A percentile compares a stretch with the other conserved stretches of the same genome.
Evolutionary conservation across 495 filamentous ascomycete genomes (phyloP).

Genomic region (Wilcoxina mikolae): DNA sequence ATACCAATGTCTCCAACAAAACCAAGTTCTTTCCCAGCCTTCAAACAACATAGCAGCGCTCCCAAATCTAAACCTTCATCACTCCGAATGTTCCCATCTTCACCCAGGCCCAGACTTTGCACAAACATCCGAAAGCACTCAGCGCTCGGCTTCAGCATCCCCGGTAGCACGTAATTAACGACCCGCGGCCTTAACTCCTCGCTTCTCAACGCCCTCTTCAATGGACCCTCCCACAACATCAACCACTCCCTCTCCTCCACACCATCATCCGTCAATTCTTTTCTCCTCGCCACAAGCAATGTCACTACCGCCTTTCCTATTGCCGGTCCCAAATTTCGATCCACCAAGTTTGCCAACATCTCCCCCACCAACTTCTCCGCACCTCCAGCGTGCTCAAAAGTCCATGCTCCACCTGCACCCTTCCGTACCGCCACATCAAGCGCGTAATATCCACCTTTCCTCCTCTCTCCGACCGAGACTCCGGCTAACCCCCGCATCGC

Average conservation of each 20-base stretch:
- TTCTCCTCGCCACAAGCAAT: conserved; percentile 8
- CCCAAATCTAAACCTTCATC: conserved; percentile 38
- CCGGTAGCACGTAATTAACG: conserved; percentile 57
- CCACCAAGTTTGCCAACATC: conserved; percentile 10
- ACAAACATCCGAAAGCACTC: conserved; percentile 44
- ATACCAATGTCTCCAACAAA: conserved; percentile 58
- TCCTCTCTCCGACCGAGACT: background rate
- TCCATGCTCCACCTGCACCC: conserved; percentile 4
- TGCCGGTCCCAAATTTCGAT: conserved; percentile 19
- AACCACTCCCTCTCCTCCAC: conserved; percentile 8
- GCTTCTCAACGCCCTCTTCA: conserved; percentile 9
- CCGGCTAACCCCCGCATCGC: background rate
- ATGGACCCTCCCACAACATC: conserved; percentile 10
- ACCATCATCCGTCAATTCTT: conserved; percentile 8
- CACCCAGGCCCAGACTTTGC: conserved; percentile 31
- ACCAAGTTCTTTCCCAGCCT: conserved; percentile 64
- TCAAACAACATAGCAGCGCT: conserved; percentile 51
- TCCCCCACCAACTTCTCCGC: conserved; percentile 10
- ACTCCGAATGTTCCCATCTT: conserved; percentile 32
- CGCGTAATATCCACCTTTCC: conserved; percentile 20
- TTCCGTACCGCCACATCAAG: conserved; percentile 19
- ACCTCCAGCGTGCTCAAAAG: background rate
- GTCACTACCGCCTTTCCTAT: conserved; percentile 19
- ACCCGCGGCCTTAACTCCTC: conserved; percentile 38
- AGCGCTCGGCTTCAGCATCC: conserved; percentile 48